These are phyloP conservation scores for Coprinellus micaceus DNA, from an alignment of 768 basidiomycete species.

Conservation along the genomic window DNA sequence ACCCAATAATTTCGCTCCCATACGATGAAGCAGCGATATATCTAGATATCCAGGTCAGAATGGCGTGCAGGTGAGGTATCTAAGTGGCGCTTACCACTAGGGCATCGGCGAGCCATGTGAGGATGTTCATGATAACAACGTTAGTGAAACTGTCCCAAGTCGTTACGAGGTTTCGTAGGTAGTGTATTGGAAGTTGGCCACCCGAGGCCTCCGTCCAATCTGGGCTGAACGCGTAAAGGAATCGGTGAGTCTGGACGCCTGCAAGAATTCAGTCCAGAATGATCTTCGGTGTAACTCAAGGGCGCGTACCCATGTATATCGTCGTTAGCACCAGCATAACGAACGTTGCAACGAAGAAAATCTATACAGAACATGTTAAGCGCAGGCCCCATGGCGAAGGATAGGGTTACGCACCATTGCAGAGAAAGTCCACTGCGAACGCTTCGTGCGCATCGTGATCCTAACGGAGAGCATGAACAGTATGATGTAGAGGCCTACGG, in stretches of 20 bases:
- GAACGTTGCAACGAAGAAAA: not conserved
- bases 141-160: not conserved
- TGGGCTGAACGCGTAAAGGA: not conserved
- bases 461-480: too few relatives aligned
- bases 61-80: not conserved
- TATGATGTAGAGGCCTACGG: too few relatives aligned
- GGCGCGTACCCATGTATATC: not conserved
- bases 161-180: not conserved
- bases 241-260: not conserved
- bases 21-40: slow-evolving; percentile 2
- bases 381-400: too few relatives aligned
- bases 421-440: too few relatives aligned
- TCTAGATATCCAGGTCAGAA: not conserved
- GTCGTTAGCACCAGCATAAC: not conserved
- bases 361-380: not conserved
- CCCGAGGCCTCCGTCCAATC: not conserved
- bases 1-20: not conserved
- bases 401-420: too few relatives aligned
- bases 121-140: not conserved
- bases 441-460: too few relatives aligned
- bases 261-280: not conserved
- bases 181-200: not conserved
- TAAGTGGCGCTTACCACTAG: not conserved
- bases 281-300: not conserved
- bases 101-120: not conserved